phyloP scores from a whole-genome alignment of 306 rosid genomes.

The Sphenostylis stenocarpa region DNA sequence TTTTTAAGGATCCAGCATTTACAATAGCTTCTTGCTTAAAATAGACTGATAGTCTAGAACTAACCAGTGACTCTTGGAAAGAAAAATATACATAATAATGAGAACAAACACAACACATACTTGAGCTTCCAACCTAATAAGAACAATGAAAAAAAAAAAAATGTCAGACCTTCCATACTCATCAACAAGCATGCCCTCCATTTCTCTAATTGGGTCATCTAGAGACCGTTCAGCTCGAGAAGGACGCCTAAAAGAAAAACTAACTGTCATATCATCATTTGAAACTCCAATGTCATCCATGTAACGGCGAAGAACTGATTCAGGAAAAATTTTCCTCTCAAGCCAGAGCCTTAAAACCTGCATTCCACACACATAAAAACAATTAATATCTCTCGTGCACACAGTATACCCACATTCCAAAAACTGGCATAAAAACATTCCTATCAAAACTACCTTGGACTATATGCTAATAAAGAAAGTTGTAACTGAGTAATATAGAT shows the following conservation, averaged over 20 bases:
- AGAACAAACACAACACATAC: neutral
- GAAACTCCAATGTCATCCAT: slow-evolving; percentile 79
- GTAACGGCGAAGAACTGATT: slow-evolving; percentile 66
- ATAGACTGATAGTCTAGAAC: neutral
- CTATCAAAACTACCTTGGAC: slow-evolving; percentile 8
- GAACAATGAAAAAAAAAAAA: neutral
- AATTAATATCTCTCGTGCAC: slow-evolving; percentile 1
- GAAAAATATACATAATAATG: neutral
- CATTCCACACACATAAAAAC: slow-evolving; percentile 26
- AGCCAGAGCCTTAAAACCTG: slow-evolving; percentile 91
- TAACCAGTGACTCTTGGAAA: neutral
- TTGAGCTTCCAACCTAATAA: neutral
- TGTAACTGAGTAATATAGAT: neutral
- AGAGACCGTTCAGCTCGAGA: slow-evolving; percentile 83
- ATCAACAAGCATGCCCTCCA: slow-evolving; percentile 94
- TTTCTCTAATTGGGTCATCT: slow-evolving; percentile 89
- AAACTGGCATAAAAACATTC: neutral
- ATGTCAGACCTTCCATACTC: slow-evolving; percentile 78
- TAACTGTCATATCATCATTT: slow-evolving; percentile 60
- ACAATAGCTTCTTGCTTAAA: neutral
- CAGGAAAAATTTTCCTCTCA: slow-evolving; percentile 81
- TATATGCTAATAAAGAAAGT: neutral
- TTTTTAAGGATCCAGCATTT: neutral
- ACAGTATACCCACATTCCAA: neutral
- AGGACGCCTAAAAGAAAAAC: slow-evolving; percentile 68